These are phyloP conservation scores for Candida bentonensis DNA, from an alignment of 805 yeast genomes.

Conservation along the genomic window DNA sequence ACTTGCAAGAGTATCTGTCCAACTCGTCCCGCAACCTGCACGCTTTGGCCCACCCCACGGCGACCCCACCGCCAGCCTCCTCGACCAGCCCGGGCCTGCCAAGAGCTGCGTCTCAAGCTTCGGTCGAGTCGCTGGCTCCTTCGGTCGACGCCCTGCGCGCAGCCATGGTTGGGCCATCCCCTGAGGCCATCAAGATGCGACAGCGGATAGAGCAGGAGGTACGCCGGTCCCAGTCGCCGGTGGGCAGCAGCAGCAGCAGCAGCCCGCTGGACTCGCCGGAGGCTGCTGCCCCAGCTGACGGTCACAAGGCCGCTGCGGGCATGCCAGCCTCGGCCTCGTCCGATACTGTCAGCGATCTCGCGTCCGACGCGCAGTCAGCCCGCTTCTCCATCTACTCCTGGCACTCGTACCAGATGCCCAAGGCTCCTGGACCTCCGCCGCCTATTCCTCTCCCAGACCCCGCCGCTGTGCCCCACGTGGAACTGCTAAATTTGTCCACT, in stretches of 20 bases:
- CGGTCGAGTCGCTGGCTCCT: neutral
- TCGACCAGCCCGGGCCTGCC: neutral
- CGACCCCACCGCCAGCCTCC: neutral
- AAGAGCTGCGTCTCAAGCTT: neutral
- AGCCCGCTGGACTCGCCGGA: conserved; percentile 1
- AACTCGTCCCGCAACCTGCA: neutral
- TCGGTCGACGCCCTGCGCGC: neutral
- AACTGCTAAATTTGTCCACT: no score
- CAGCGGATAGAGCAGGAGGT: neutral
- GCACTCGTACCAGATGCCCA: neutral
- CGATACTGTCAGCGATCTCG: no score
- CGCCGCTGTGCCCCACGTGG: neutral
- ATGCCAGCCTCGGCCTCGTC: neutral
- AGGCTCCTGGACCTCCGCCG: neutral
- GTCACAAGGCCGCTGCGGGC: neutral
- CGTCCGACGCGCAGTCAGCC: no score
- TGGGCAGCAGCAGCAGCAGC: no score
- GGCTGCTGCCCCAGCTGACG: neutral
- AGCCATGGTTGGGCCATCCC: neutral
- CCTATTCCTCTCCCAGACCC: neutral
- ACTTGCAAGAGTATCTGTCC: neutral
- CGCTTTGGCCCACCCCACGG: neutral
- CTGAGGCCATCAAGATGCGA: neutral
- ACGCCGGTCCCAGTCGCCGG: neutral
- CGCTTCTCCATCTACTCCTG: conserved; percentile 1